phyloP scores from a whole-genome alignment of 176 grass and related monocot species.

The Pharus latifolius region DNA sequence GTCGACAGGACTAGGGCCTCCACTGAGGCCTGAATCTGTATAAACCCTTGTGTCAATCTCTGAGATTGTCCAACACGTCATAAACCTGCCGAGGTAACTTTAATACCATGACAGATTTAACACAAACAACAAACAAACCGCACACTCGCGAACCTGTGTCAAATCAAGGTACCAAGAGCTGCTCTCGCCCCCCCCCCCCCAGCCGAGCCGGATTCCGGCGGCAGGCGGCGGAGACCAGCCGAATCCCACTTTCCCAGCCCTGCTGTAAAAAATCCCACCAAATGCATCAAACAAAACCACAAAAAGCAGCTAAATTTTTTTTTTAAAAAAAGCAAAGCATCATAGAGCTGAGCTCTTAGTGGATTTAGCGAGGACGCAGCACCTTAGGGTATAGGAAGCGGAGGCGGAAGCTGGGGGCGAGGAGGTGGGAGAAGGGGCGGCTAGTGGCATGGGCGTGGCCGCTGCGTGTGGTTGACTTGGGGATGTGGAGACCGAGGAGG shows the following conservation, averaged over 20 bases:
- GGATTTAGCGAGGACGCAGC: not conserved
- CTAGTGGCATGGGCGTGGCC: not conserved
- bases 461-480: no score
- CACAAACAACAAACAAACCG: not conserved
- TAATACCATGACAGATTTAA: no score
- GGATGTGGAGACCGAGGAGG: not conserved
- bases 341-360: not conserved
- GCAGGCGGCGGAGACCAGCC: slow-evolving; percentile 6
- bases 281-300: not conserved
- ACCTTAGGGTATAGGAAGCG: slow-evolving; percentile 10
- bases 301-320: not conserved
- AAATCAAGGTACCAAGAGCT: not conserved
- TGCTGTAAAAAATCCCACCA: not conserved
- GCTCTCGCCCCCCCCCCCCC: not conserved
- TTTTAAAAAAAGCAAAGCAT: not conserved
- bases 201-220: not conserved
- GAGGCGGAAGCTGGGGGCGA: not conserved
- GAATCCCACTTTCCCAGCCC: not conserved
- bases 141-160: not conserved
- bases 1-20: no score
- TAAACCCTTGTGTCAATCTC: no score
- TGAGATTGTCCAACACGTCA: no score
- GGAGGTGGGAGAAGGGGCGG: not conserved
- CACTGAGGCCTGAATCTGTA: no score
- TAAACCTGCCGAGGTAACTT: no score